Base-by-base conservation (phyloP, 306 rosid genomes). In the Pachyrhizus erosus region DNA sequence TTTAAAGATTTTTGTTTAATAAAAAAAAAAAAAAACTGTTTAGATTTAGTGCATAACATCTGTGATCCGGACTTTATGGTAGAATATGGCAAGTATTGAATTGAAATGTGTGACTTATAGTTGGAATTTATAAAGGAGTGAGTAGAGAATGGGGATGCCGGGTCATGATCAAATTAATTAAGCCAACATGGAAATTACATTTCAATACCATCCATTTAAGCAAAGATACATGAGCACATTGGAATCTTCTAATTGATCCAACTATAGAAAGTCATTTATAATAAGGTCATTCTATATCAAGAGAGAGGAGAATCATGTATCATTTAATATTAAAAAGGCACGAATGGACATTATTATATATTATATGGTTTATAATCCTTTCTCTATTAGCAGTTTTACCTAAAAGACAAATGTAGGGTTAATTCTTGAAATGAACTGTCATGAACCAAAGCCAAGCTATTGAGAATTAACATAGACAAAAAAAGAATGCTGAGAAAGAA, bases 41-140 rank as follows among this genome's bases (percentile, higher is more conserved):
- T 15, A 20, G 17, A 27, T 14, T 4, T 31, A 52, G 72, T 33
- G 71, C 54, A 76, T 54, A 21, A 11, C 43, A 75, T 76, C 11
- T 24, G 67, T 58, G 78, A 76, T 45, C 82, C 57, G 54, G 49
- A 46, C 18, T 51, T 52, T 45, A 31, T 65, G 76, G 42, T 66
- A 5, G 57, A 26, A 27, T 74, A 18, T 52, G 18, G 49, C 17
- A 12, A 27, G 46, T 67, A 43, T 75, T 55, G 13, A 75, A 51
- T 54, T 18, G 31, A 37, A 42, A 37, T 2, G 27, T 0, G 18
- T n/a, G 69, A 48, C 33, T 45, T 60, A 20, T 27, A 20, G 60
- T 23, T 27, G 10, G 9, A 60, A 18, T 21, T 39, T 61, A 14
- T 54, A 2, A 18, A 83, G 73, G 18, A 29, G 33, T 9, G 76